phyloP scores from a whole-genome alignment of 257 asterid genomes.

The Jaltomata sinuosa region DNA sequence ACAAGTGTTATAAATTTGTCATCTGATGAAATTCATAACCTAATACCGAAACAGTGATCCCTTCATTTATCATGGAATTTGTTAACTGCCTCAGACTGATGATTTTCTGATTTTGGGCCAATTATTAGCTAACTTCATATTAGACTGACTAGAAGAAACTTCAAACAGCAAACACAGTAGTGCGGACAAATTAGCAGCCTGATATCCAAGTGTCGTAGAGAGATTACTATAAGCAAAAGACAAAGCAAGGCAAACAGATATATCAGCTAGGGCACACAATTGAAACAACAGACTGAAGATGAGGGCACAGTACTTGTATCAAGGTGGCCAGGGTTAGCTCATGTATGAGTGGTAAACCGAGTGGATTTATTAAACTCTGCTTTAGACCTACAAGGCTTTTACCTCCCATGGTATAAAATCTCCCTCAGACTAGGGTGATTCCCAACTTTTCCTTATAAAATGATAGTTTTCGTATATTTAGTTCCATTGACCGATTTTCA shows the following conservation, averaged over 20 bases:
- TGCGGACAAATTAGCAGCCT: background rate
- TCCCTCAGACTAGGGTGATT: background rate
- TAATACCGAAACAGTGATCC: background rate
- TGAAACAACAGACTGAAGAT: background rate
- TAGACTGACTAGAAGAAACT: background rate
- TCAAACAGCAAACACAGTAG: background rate
- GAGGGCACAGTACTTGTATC: background rate
- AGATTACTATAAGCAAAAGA: background rate
- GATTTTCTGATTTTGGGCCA: background rate
- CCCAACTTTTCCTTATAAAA: background rate
- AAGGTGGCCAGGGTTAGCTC: background rate
- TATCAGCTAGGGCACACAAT: background rate
- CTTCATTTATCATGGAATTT: background rate
- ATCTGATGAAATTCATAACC: background rate
- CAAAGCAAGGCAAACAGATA: background rate
- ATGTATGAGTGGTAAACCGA: background rate
- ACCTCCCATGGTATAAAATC: background rate
- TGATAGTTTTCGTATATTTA: background rate
- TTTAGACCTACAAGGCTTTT: background rate
- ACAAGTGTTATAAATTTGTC: background rate
- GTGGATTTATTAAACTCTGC: background rate
- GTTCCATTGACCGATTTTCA: background rate
- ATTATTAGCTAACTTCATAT: background rate
- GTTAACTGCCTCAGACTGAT: background rate
- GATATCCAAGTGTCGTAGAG: background rate